phyloP scores from a whole-genome alignment of 139 green algal genomes.

The Zygnema circumcarinatum region DNA sequence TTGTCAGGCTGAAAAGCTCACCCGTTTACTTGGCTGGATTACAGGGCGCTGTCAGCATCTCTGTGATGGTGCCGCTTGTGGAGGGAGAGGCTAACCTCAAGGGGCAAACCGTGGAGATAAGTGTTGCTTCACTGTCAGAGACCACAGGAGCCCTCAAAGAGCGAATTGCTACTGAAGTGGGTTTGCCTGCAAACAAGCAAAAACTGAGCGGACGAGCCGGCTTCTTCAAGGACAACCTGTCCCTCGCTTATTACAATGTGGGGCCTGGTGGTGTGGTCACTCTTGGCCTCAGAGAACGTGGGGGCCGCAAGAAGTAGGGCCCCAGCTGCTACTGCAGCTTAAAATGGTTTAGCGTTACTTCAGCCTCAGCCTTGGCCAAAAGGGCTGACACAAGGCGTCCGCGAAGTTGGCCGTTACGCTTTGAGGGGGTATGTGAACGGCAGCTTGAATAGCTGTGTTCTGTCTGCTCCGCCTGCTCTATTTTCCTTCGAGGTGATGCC shows the following conservation, averaged over 20 bases:
- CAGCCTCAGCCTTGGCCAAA: too few species aligned
- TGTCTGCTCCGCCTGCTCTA: too few species aligned
- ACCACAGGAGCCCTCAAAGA: conserved; percentile 49
- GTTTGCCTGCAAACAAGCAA: conserved; percentile 63
- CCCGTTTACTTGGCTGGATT: neutral
- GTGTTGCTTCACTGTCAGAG: conserved; percentile 23
- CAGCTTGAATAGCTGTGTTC: too few species aligned
- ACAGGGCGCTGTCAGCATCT: conserved; percentile 42
- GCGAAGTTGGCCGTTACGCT: too few species aligned
- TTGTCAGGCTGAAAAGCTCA: neutral
- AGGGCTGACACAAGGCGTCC: too few species aligned
- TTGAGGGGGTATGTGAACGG: too few species aligned
- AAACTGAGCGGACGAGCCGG: conserved; percentile 56
- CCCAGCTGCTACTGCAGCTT: too few species aligned
- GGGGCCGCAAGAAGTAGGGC: conserved; percentile 57
- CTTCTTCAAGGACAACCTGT: conserved; percentile 55
- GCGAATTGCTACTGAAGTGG: conserved; percentile 46
- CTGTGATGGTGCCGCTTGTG: conserved; percentile 42
- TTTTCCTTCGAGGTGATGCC: too few species aligned
- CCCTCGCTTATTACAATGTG: conserved; percentile 57
- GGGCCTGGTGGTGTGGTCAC: conserved; percentile 15
- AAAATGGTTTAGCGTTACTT: too few species aligned
- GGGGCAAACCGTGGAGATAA: conserved; percentile 52
- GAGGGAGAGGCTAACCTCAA: conserved; percentile 50
- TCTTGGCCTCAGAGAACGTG: conserved; percentile 51